These are phyloP conservation scores for Aspergillus sp. DNA, from an alignment of 2,329 filamentous ascomycete species.

Conservation along the genomic window DNA sequence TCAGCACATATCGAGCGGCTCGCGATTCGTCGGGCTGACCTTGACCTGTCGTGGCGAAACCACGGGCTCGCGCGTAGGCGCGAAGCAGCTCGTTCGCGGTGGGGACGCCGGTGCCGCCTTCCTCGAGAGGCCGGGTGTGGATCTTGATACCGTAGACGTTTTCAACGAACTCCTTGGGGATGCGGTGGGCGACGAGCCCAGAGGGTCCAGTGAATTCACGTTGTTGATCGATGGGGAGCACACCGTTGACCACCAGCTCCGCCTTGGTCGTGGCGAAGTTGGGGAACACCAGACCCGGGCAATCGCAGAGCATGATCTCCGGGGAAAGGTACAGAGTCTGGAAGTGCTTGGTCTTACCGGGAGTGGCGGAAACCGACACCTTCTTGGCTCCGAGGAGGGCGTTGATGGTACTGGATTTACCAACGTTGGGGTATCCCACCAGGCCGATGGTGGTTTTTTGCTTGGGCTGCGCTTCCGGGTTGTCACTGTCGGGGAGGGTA, in stretches of 20 bases:
- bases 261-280: conserved; percentile 97
- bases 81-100: conserved; percentile 81
- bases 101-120: conserved; percentile 85
- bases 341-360: conserved; percentile 99
- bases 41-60: conserved; percentile 84
- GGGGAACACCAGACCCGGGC: conserved; percentile 95
- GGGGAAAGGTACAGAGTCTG: conserved; percentile 95
- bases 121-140: conserved; percentile 73
- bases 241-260: conserved; percentile 90
- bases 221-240: conserved; percentile 94
- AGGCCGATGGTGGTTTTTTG: conserved; percentile 85
- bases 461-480: conserved; percentile 46
- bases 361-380: conserved; percentile 94
- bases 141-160: conserved; percentile 94
- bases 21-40: conserved; percentile 92
- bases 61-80: conserved; percentile 83
- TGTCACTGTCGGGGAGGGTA: conserved; percentile 43
- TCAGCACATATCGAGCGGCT: conserved; percentile 84
- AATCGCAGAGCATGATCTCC: conserved; percentile 90
- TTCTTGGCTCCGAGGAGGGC: conserved; percentile 98
- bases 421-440: conserved; percentile 97
- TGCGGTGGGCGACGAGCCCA: conserved; percentile 76
- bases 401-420: conserved; percentile 99
- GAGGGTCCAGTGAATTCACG: conserved; percentile 88
- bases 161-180: conserved; percentile 86